These are phyloP conservation scores for Trypanosoma vivax DNA, from an alignment of 208 protist species.

Conservation along the genomic window DNA sequence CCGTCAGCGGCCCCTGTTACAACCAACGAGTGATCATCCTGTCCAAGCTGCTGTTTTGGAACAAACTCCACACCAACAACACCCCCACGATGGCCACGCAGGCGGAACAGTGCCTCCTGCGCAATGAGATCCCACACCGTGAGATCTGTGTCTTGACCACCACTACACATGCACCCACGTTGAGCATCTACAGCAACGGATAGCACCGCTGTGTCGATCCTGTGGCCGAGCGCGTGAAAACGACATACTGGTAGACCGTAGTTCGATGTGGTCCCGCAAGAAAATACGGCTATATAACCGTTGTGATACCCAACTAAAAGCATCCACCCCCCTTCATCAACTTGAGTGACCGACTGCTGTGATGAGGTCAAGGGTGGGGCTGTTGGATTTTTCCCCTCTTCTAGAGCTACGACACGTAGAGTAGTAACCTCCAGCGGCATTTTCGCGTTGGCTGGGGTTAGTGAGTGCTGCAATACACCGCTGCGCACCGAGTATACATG, in stretches of 20 bases:
- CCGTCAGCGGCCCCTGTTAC: slow-evolving; percentile 79
- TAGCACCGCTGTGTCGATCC: slow-evolving; percentile 79
- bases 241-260: slow-evolving; percentile 77
- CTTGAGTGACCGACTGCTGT: neutral
- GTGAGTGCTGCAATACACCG: slow-evolving; percentile 55
- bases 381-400: slow-evolving; percentile 3
- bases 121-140: slow-evolving; percentile 96
- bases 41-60: slow-evolving; percentile 4
- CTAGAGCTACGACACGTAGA: slow-evolving; percentile 46
- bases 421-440: slow-evolving; percentile 76
- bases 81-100: slow-evolving; percentile 82
- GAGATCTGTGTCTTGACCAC: slow-evolving; percentile 95
- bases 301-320: slow-evolving; percentile 82
- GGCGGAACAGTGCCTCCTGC: slow-evolving; percentile 64
- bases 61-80: slow-evolving; percentile 69
- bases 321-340: slow-evolving; percentile 53
- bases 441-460: slow-evolving; percentile 68
- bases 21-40: slow-evolving; percentile 26
- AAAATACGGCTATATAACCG: slow-evolving; percentile 75
- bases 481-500: slow-evolving; percentile 75
- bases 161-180: slow-evolving; percentile 75
- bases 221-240: slow-evolving; percentile 82
- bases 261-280: slow-evolving; percentile 59
- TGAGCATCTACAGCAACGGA: slow-evolving; percentile 56
- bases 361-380: neutral